Evolutionary conservation across 345 rosid species (phyloP).

Genomic region (Arabis hirsuta): DNA sequence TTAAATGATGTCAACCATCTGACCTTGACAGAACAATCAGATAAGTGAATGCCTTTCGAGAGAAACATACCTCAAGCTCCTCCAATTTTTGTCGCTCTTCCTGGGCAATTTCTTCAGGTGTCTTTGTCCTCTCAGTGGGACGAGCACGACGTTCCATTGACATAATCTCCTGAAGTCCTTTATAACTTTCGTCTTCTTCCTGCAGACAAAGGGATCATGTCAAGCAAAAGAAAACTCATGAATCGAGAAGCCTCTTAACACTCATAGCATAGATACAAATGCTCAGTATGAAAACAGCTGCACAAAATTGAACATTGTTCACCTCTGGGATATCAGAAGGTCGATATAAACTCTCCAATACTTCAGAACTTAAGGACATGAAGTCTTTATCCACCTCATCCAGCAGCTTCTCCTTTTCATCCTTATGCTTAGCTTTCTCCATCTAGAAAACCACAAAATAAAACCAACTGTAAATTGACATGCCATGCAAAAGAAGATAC

Average conservation of each 20-base stretch:
- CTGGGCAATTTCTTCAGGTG: slow-evolving; percentile 98
- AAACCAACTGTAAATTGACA: slow-evolving; percentile 16
- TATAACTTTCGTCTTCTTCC: slow-evolving; percentile 67
- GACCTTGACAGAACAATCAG: slow-evolving; percentile 9
- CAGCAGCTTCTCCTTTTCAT: slow-evolving; percentile 77
- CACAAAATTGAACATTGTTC: slow-evolving; percentile 1
- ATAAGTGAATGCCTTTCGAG: slow-evolving; percentile 1
- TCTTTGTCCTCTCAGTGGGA: slow-evolving; percentile 84
- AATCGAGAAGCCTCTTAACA: slow-evolving; percentile 7
- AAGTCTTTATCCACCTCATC: slow-evolving; percentile 79
- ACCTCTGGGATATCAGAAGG: slow-evolving; percentile 40
- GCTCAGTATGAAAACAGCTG: slow-evolving; percentile 5
- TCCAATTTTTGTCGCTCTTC: slow-evolving; percentile 80
- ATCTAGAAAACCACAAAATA: slow-evolving; percentile 53
- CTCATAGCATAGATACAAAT: neutral
- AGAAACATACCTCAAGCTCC: slow-evolving; percentile 70
- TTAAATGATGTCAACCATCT: slow-evolving; percentile 22
- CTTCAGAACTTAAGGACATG: slow-evolving; percentile 65
- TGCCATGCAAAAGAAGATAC: slow-evolving; percentile 14
- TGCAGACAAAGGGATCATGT: slow-evolving; percentile 30
- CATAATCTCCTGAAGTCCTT: slow-evolving; percentile 61
- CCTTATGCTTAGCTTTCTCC: slow-evolving; percentile 84
- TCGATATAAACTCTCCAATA: slow-evolving; percentile 61
- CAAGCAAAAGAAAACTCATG: slow-evolving; percentile 25
- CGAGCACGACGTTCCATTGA: slow-evolving; percentile 69